These are phyloP conservation scores for Neofusicoccum parvum DNA, from an alignment of 2,329 filamentous ascomycete genomes.

Conservation along the genomic window DNA sequence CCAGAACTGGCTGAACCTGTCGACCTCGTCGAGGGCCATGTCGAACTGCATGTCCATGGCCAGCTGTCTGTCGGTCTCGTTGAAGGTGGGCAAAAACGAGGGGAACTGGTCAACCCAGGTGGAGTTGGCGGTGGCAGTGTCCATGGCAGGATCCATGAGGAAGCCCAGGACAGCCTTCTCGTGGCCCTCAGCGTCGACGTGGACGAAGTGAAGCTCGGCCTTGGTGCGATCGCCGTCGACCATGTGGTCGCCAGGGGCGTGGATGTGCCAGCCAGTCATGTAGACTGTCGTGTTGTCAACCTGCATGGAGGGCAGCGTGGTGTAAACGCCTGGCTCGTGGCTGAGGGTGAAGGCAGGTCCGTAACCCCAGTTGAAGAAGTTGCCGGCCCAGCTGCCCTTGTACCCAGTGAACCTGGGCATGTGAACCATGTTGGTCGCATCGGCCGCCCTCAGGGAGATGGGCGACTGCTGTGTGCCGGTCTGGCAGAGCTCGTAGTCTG, in stretches of 20 bases:
- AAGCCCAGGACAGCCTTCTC: constrained; percentile 51
- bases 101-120: constrained; percentile 49
- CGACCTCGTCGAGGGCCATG: constrained; percentile 40
- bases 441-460: constrained; percentile 46
- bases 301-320: constrained; percentile 43
- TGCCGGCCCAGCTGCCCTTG: constrained; percentile 37
- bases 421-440: constrained; percentile 46
- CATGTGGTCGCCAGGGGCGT: constrained; percentile 54
- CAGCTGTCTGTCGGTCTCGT: constrained; percentile 32
- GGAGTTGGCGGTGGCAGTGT: constrained; percentile 39
- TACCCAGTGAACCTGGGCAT: constrained; percentile 46
- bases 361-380: constrained; percentile 54
- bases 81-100: constrained; percentile 40
- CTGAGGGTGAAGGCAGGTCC: constrained; percentile 49
- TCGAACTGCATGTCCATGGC: constrained; percentile 34
- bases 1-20: constrained; percentile 50
- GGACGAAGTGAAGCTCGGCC: constrained; percentile 55
- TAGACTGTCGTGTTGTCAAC: constrained; percentile 53
- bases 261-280: constrained; percentile 55
- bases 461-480: constrained; percentile 55
- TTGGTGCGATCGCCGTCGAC: constrained; percentile 47
- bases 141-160: constrained; percentile 46
- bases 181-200: constrained; percentile 45
- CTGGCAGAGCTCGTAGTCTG: constrained; percentile 51
- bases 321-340: constrained; percentile 39